phyloP scores from a whole-genome alignment of 495 filamentous ascomycete species.

The Penicillium robsamsonii region DNA sequence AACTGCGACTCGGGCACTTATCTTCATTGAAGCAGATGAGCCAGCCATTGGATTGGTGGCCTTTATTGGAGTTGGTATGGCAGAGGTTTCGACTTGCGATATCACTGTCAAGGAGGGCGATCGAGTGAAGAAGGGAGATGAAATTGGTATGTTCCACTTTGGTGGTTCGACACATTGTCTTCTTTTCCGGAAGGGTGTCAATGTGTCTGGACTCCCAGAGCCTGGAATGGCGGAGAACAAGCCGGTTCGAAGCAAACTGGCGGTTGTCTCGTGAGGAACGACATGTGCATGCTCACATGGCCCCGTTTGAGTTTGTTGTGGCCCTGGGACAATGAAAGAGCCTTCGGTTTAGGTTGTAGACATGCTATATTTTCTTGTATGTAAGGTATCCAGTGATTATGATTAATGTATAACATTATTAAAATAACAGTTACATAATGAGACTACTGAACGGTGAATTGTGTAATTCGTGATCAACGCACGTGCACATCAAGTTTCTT shows the following conservation, averaged over 20 bases:
- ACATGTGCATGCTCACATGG: neutral
- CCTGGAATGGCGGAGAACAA: slow-evolving; percentile 51
- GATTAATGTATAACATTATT: neutral
- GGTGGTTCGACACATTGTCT: slow-evolving; percentile 65
- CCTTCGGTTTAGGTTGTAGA: neutral
- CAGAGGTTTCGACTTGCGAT: slow-evolving; percentile 68
- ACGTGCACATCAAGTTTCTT: too few relatives aligned
- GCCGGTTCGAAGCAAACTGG: slow-evolving; percentile 54
- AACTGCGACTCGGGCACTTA: slow-evolving; percentile 57
- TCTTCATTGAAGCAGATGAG: slow-evolving; percentile 69
- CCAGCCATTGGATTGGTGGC: slow-evolving; percentile 64
- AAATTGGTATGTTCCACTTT: slow-evolving; percentile 74
- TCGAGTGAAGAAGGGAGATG: slow-evolving; percentile 60
- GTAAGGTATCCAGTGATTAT: neutral
- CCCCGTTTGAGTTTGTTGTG: too few relatives aligned
- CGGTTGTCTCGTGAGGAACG: slow-evolving; percentile 29
- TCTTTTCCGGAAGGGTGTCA: slow-evolving; percentile 47
- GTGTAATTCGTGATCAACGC: too few relatives aligned
- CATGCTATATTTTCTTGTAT: neutral
- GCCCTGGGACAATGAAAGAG: too few relatives aligned
- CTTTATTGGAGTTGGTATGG: slow-evolving; percentile 67
- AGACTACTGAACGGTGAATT: too few relatives aligned
- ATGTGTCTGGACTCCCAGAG: slow-evolving; percentile 48
- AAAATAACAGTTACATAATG: neutral
- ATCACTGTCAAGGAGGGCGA: slow-evolving; percentile 62